Percentiles rank a stretch among this genome's conserved stretches.
Evolutionary conservation across 148 eudicot species (phyloP).

Genomic region (Vaccinium myrtillus): DNA sequence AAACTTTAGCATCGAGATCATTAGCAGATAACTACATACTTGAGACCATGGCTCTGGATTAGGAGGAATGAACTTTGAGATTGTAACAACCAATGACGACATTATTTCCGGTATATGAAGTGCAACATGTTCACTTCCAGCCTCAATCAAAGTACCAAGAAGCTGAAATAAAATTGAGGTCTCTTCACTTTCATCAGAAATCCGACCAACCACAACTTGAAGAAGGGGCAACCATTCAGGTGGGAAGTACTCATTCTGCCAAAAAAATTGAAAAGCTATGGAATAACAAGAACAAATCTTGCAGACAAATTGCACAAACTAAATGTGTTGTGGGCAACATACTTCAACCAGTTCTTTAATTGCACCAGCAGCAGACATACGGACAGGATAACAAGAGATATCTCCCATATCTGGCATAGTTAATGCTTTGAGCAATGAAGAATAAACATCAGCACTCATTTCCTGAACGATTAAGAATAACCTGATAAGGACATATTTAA

Average conservation of each 20-base stretch:
- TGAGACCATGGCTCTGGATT: constrained; percentile 67
- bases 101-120: constrained; percentile 57
- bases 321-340: constrained; percentile 1
- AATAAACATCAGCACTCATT: constrained; percentile 60
- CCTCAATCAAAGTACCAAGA: constrained; percentile 70
- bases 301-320: constrained; percentile 7
- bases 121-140: constrained; percentile 54
- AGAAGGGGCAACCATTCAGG: constrained; percentile 79
- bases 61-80: constrained; percentile 52
- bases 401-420: constrained; percentile 49
- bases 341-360: constrained; percentile 67
- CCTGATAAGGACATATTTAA: constrained; percentile 7
- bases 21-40: constrained; percentile 36
- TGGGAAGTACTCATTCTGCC: constrained; percentile 70
- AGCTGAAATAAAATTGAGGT: constrained; percentile 59
- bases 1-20: neutral
- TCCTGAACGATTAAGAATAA: constrained; percentile 40
- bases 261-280: constrained; percentile 12
- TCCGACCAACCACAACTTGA: constrained; percentile 56
- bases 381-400: constrained; percentile 64
- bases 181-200: constrained; percentile 58
- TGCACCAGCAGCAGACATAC: constrained; percentile 74
- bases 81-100: constrained; percentile 38
- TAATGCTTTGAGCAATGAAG: constrained; percentile 61
- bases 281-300: neutral